Conservation (phyloP, 306 rosid species). For the Rosa lucieae region DNA sequence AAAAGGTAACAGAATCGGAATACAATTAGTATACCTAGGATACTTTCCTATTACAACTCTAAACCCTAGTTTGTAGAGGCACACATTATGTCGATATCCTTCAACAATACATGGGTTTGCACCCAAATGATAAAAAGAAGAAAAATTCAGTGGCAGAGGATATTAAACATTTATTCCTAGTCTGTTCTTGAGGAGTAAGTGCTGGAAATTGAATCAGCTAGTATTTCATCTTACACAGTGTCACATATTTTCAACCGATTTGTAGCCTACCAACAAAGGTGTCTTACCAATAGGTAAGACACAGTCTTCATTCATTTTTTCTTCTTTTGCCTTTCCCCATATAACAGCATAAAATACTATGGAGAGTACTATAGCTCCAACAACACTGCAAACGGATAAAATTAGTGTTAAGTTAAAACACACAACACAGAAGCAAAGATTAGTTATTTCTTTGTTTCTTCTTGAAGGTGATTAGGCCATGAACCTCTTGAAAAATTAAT, state of each 20-base stretch:
- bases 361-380: conserved; percentile 52
- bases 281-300: background rate
- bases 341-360: conserved; percentile 55
- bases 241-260: background rate
- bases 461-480: too few species aligned
- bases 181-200: too few species aligned
- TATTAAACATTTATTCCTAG: background rate
- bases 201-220: background rate
- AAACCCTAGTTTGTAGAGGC: too few species aligned
- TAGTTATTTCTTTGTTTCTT: background rate
- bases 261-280: conserved; percentile 17
- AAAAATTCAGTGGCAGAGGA: too few species aligned
- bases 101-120: too few species aligned
- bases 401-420: background rate
- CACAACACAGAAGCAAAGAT: too few species aligned
- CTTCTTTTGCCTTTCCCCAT: conserved; percentile 61
- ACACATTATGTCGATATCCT: too few species aligned
- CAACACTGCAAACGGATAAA: conserved; percentile 33
- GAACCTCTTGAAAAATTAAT: background rate
- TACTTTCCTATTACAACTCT: too few species aligned
- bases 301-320: conserved; percentile 4
- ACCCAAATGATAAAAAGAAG: too few species aligned
- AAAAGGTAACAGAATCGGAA: too few species aligned
- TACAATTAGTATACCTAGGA: too few species aligned
- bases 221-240: too few species aligned